Percentiles rank a stretch among this genome's conserved stretches.
Conservation (phyloP, 1,284 basidiomycete genomes). For the Moesziomyces globuligerus region DNA sequence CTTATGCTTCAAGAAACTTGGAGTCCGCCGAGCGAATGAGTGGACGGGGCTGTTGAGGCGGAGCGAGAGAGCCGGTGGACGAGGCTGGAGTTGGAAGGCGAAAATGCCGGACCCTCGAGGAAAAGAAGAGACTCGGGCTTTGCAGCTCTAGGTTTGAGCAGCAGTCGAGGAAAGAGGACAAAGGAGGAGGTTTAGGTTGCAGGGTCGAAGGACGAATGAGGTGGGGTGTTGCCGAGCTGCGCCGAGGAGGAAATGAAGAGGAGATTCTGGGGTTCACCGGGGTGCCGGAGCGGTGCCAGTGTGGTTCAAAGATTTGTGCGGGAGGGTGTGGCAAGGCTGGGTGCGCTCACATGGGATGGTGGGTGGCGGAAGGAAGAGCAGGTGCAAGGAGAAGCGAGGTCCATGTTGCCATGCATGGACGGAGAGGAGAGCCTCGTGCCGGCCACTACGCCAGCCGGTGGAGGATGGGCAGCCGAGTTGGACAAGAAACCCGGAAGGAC, state of each 20-base stretch:
- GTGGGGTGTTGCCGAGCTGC: neutral
- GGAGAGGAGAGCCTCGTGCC: neutral
- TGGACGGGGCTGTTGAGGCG: too few relatives aligned
- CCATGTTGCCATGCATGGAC: neutral
- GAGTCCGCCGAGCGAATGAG: too few relatives aligned
- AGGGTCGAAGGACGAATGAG: neutral
- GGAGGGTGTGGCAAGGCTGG: too few relatives aligned
- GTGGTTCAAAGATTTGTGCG: neutral
- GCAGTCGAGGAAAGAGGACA: neutral
- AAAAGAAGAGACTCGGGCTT: too few relatives aligned
- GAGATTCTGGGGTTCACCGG: neutral
- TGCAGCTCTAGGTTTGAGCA: too few relatives aligned
- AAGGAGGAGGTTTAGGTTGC: neutral
- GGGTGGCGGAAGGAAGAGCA: neutral
- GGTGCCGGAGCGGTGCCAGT: neutral
- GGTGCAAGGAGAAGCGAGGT: too few relatives aligned
- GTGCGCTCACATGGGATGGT: neutral
- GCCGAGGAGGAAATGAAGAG: neutral
- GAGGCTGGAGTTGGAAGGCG: too few relatives aligned
- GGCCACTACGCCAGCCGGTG: neutral
- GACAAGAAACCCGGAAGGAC: too few relatives aligned
- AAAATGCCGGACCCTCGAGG: too few relatives aligned
- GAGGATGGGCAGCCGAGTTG: neutral
- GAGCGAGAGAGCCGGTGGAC: too few relatives aligned
- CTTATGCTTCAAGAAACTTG: too few relatives aligned